Evolutionary conservation across 2,329 filamentous ascomycete species (phyloP), one percentile per base, ranked within the genome.

Genomic region (Domatiomyces catenatus): DNA sequence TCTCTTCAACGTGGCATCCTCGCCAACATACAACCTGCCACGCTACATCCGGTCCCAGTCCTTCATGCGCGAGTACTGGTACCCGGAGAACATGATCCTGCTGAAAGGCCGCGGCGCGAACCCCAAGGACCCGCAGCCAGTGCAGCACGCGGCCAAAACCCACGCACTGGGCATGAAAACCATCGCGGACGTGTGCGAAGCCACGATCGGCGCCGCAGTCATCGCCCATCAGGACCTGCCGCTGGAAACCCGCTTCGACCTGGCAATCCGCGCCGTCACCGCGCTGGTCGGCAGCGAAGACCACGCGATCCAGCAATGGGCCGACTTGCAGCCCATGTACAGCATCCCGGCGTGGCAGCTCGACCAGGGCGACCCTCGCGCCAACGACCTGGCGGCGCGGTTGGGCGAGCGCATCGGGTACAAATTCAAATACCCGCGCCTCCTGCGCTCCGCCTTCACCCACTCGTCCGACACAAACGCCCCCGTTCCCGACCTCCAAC

Each of bases 181-280:
- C 0, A 83, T 94, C 60, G 90, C 92, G 2, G 92, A 96, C 65
- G 88, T 96, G 0, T 94, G 86, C 54, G 92, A 96, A 64, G 90
- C 92, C 0, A 69, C 95, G 51, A 96, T 98, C 46, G 92, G 90
- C 5, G 92, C 90, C 2, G 83, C 89, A 0, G 71, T 80, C 47
- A 80, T 82, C 42, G 69, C 75, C 5, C 69, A 76, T 48, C 72
- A 77, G 42, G 59, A 66, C 22, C 32, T 57, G 15, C 54, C 54
- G 12, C 49, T 52, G 6, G 54, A 59, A 2, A 61, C 70, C 44
- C 68, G 74, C 10, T 80, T 80, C 66, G 73, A 81, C 52, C 70
- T 76, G 61, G 77, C 79, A 18, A 74, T 81, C 44, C 73, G 74
- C 59, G 77, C 80, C 19, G 71, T 75, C 20, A 74, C 67, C 19